These are phyloP conservation scores for Metschnikowia noctiluminum DNA, from an alignment of 805 yeast species.

Conservation along the genomic window DNA sequence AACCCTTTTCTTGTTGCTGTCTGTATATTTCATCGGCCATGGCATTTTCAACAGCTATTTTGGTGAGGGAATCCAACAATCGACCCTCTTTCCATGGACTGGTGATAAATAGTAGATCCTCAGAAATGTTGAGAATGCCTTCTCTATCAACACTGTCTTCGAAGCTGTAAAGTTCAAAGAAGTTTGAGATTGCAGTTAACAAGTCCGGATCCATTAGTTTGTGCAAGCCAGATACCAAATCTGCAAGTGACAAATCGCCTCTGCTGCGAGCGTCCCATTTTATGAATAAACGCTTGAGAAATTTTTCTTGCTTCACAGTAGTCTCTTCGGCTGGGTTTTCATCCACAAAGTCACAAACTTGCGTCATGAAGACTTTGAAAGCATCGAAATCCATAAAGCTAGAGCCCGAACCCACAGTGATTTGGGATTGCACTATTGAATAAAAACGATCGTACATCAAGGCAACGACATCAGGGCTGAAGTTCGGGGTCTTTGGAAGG, in stretches of 20 bases:
- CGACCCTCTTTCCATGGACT: conserved; percentile 80
- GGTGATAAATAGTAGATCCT: conserved; percentile 78
- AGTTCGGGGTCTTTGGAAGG: conserved; percentile 66
- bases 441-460: conserved; percentile 84
- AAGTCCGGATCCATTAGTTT: conserved; percentile 66
- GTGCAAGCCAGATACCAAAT: conserved; percentile 72
- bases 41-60: conserved; percentile 58
- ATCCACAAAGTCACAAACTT: conserved; percentile 73
- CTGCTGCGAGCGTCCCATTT: conserved; percentile 63
- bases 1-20: conserved; percentile 33
- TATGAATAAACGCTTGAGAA: conserved; percentile 60
- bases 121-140: conserved; percentile 79
- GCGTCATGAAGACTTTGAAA: conserved; percentile 71
- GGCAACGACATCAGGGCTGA: conserved; percentile 56
- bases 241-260: conserved; percentile 61
- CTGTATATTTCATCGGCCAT: conserved; percentile 60
- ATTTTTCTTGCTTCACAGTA: conserved; percentile 35
- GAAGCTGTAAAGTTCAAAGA: conserved; percentile 60
- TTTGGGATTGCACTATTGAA: conserved; percentile 65
- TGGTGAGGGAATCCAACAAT: conserved; percentile 62
- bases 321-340: conserved; percentile 24
- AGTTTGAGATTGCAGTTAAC: conserved; percentile 73
- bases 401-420: conserved; percentile 45
- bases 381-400: conserved; percentile 73
- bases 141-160: conserved; percentile 70